A percentile compares a stretch with the other conserved stretches of the same genome.
These are phyloP conservation scores for Eutrema salsugineum DNA, from an alignment of 441 rosid species.

Conservation along the genomic window DNA sequence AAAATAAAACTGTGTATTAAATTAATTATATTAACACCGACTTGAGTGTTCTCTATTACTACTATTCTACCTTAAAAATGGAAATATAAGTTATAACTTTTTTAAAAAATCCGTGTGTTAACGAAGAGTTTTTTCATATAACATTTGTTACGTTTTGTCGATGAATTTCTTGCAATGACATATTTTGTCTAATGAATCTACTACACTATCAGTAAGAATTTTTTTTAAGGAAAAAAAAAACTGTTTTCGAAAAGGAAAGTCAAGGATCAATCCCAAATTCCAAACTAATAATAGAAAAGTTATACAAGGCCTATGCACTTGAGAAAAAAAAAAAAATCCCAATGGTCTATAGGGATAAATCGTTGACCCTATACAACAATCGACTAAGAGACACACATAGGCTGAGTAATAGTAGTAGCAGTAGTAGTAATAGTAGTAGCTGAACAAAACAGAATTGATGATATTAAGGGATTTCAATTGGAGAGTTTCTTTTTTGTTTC, in stretches of 20 bases:
- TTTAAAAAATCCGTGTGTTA: neutral
- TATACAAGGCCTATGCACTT: slow-evolving; percentile 22
- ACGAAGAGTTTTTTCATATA: neutral
- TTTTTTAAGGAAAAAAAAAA: too few relatives aligned
- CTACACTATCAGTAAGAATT: neutral
- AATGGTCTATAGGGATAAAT: slow-evolving; percentile 24
- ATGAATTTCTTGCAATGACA: neutral
- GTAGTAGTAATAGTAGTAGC: neutral
- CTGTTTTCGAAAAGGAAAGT: neutral
- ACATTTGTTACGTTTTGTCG: neutral
- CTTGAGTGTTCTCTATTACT: too few relatives aligned
- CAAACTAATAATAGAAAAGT: slow-evolving; percentile 17
- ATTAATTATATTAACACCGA: neutral
- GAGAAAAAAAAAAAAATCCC: neutral
- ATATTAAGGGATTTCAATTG: slow-evolving; percentile 17
- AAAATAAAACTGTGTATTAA: neutral
- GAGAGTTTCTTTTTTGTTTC: neutral
- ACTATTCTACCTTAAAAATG: neutral
- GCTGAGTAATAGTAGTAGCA: neutral
- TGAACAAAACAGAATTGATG: slow-evolving; percentile 19
- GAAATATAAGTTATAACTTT: too few relatives aligned
- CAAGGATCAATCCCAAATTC: slow-evolving; percentile 2
- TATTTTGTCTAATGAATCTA: neutral
- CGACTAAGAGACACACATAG: slow-evolving; percentile 7
- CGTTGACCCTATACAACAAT: slow-evolving; percentile 26